Base-by-base conservation (phyloP, 2,329 filamentous ascomycete species). In the Colletotrichum eleusines region DNA sequence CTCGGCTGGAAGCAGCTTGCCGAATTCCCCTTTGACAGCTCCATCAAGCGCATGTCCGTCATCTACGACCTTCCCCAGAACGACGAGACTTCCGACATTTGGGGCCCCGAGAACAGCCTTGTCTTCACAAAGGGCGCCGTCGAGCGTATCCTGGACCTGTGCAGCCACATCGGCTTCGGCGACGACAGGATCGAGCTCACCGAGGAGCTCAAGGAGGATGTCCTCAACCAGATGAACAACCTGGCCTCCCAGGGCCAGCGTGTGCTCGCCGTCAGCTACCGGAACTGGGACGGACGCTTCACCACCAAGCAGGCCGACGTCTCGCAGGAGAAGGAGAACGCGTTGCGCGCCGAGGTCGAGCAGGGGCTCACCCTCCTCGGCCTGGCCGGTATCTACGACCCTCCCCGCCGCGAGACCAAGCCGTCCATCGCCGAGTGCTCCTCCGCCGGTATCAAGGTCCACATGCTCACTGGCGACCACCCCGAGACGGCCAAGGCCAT, bases 401-500 rank as follows among this genome's bases (percentile, higher is more conserved):
- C 94, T 4, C 94, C 94, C 66, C 92, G 94, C 1, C 88, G 90
- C 2, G 94, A 97, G 81, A 94, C 94, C 0, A 92, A 91, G 28
- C 87, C 85, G 1, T 90, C 92, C 8, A 93, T 95, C 69, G 84
- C 84, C 28, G 87, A 91, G 76, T 94, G 92, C 76, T 88, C 91
- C 65, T 86, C 86, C 55, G 93, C 93, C 33, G 92, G 93, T 60
- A 94, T 95, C 78, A 88, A 87, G 73, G 92, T 95, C 8, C 92
- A 94, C 81, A 95, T 95, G 93, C 86, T 95, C 40, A 96, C 93
- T 28, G 93, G 93, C 69, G 93, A 96, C 76, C 92, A 95, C 77
- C 91, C 91, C 1, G 90, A 91, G 66, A 96, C 93, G 1, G 93
- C 93, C 35, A 88, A 88, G 75, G 92, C 93, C 23, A 95, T 96